phyloP scores from a whole-genome alignment of 345 rosid genomes.

The Kandelia obovata region DNA sequence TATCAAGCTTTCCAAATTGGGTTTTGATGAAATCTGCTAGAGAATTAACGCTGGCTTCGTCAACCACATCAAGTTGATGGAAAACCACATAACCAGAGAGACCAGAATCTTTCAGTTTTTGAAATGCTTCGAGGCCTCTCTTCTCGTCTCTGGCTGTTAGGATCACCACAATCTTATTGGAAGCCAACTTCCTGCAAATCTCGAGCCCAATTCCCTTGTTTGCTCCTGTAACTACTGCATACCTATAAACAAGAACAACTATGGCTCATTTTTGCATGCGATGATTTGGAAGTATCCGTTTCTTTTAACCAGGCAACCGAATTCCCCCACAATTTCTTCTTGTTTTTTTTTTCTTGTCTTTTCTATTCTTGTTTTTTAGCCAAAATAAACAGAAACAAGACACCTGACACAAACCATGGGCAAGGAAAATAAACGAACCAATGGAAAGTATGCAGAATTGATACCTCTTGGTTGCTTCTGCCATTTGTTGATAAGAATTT shows the following conservation, averaged over 20 bases:
- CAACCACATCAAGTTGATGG: conserved; percentile 20
- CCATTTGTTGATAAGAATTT: not conserved
- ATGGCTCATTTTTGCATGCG: not conserved
- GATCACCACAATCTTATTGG: conserved; percentile 10
- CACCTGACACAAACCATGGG: not conserved
- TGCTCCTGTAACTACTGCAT: conserved; percentile 34
- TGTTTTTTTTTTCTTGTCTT: no score
- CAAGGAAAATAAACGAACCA: not conserved
- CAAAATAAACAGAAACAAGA: no score
- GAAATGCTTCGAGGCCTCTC: conserved; percentile 14
- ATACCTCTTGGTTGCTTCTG: not conserved
- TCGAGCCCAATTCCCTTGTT: conserved; percentile 35
- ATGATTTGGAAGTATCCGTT: no score
- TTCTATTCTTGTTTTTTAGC: no score
- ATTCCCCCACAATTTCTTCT: no score
- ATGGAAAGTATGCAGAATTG: not conserved
- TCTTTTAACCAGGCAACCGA: no score
- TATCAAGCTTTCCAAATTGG: conserved; percentile 25
- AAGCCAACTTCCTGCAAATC: conserved; percentile 15
- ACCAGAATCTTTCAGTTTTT: conserved; percentile 5
- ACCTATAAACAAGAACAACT: not conserved
- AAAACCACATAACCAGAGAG: conserved; percentile 13
- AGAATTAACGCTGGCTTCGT: conserved; percentile 2
- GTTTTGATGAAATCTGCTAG: conserved; percentile 17
- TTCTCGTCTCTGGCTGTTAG: conserved; percentile 15